phyloP scores from a whole-genome alignment of 2,329 filamentous ascomycete genomes.

The Torrubiellomyces zombiae region DNA sequence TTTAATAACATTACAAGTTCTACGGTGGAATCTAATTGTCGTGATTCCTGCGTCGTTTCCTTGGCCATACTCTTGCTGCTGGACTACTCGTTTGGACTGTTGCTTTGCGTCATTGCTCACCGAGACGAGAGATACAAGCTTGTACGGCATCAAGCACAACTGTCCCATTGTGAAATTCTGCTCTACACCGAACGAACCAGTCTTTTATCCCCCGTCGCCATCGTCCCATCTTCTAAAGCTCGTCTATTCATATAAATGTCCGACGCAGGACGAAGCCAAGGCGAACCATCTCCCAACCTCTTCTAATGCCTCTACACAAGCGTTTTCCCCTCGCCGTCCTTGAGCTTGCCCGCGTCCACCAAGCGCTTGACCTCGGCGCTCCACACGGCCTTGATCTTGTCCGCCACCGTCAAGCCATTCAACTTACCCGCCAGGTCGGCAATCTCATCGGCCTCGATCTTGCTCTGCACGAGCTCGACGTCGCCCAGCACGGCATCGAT shows the following conservation, averaged over 20 bases:
- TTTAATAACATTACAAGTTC: too few species aligned
- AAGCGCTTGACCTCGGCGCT: constrained; percentile 61
- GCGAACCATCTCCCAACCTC: not conserved
- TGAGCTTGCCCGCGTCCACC: constrained; percentile 67
- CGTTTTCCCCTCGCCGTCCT: constrained; percentile 64
- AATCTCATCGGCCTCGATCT: constrained; percentile 83
- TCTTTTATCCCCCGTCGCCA: too few species aligned
- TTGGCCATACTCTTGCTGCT: too few species aligned
- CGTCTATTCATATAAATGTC: constrained; percentile 1
- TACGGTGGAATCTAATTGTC: too few species aligned
- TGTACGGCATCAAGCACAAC: not conserved
- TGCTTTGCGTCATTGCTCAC: too few species aligned
- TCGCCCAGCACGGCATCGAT: constrained; percentile 75
- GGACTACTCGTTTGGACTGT: too few species aligned
- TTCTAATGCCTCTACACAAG: constrained; percentile 23
- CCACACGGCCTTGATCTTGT: constrained; percentile 77
- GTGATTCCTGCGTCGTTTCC: too few species aligned
- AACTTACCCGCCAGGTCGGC: constrained; percentile 69
- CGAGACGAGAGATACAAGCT: not conserved
- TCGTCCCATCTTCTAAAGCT: too few species aligned
- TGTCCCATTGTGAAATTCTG: too few species aligned
- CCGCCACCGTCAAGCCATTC: constrained; percentile 58
- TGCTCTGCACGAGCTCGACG: constrained; percentile 71
- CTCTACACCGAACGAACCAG: too few species aligned
- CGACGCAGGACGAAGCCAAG: not conserved